Base-by-base conservation (phyloP, 2,329 filamentous ascomycete genomes). In the Helotiales sp. region DNA sequence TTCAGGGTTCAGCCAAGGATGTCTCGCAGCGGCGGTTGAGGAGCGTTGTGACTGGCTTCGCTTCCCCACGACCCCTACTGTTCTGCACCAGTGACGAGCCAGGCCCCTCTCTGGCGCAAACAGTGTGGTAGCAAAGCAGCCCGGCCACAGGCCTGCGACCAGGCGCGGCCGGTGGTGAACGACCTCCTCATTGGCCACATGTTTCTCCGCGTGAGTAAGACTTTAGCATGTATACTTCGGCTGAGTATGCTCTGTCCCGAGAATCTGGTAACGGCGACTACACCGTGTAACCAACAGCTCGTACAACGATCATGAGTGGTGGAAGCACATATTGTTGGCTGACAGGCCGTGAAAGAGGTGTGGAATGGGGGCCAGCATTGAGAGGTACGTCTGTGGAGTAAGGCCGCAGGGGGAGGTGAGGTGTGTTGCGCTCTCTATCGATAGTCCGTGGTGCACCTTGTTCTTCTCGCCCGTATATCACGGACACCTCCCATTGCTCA, bases 351-450 rank as follows among this genome's bases (percentile, higher is more conserved):
- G 22, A 44, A 24, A 50, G 13, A 30, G 40, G 44, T 27, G 38
- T 36, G 48, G 31, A 22, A 44, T 46, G 52, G 44, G 52, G 52
- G 40, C 44, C 30, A 42, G 48, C 30, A 12, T 40, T 34, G 48
- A 56, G 30, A 52, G 56, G 44, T 12, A 58, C 46, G 42, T 44
- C 34, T 52, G 49, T 17, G 50, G 56, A 54, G 56, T 12, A 40
- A 30, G 30, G 27, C 30, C 24, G 50, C 33, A 58, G 50, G 47
- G 33, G 36, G 19, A 34, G 46, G 56, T 46, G 31, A 54, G 51
- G 46, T 58, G 56, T 58, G 56, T 50, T 51, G 46, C 44, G 5
- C 38, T 58, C 46, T 54, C 36, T 50, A 47, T 54, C 52, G 56
- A 54, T 58, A 44, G 47, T 46, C 46, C 31, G 44, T 31, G 31